Evolutionary conservation across 2,329 filamentous ascomycete species (phyloP), one percentile per base, ranked within the genome.

Genomic region (Claviceps lovelessii): DNA sequence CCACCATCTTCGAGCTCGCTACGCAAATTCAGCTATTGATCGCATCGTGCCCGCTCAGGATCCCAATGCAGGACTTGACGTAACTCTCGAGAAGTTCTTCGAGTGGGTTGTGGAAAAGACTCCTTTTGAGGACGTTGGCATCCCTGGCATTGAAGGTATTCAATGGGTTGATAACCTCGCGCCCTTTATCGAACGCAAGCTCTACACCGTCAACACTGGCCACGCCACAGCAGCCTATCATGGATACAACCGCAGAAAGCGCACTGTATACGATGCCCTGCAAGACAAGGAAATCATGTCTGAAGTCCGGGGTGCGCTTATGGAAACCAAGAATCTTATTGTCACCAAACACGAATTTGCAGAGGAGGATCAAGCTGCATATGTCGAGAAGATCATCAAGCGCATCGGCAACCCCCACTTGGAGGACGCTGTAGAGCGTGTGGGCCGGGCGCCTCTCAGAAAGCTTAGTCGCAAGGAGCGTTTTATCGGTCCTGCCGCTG

Each of bases 151-250:
- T 65, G 72, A 93, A 61, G 91, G 90, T 57, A 85, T 97, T 68
- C 87, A 95, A 74, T 96, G 88, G 83, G 93, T 97, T 57, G 83
- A 89, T 60, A 79, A 97, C 73, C 82, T 98, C 35, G 80, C 84
- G 67, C 93, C 93, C 56, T 98, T 91, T 76, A 97, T 98, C 65
- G 93, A 98, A 83, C 90, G 93, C 72, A 98, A 98, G 81, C 84
- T 98, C 60, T 98, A 90, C 79, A 98, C 93, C 28, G 91, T 98
- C 79, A 98, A 98, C 81, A 98, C 93, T 28, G 87, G 90, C 55
- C 93, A 98, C 69, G 93, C 93, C 57, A 95, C 91, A 8, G 90
- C 90, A 23, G 91, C 93, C 57, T 97, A 97, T 80, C 90, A 93
- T 71, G 91, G 90, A 54, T 87, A 95, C 79, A 80, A 90, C 73